A percentile compares a stretch with the other conserved stretches of the same genome.
phyloP scores from a whole-genome alignment of 2,329 filamentous ascomycete species.

The Penicillium verrucosum region DNA sequence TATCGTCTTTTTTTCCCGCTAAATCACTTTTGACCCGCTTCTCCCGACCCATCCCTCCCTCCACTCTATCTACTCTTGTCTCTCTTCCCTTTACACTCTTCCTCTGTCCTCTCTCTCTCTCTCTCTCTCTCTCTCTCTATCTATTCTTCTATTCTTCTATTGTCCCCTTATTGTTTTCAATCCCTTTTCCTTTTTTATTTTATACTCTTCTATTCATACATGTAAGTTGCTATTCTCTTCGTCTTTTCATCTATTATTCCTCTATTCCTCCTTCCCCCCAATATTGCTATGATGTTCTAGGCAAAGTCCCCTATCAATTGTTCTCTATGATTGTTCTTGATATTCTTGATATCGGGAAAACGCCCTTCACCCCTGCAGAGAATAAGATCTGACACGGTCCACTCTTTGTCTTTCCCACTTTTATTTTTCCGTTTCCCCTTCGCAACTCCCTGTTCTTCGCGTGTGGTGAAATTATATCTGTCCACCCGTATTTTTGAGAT shows the following conservation, averaged over 20 bases:
- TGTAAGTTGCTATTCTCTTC: not conserved
- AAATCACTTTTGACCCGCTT: slow-evolving; percentile 8
- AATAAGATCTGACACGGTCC: slow-evolving; percentile 25
- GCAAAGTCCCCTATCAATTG: slow-evolving; percentile 6
- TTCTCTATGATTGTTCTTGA: slow-evolving; percentile 16
- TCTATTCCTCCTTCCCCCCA: not conserved
- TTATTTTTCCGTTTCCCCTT: slow-evolving; percentile 12
- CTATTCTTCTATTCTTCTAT: slow-evolving; percentile 5
- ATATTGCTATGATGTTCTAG: not conserved
- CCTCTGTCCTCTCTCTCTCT: too few relatives aligned
- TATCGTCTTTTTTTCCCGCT: slow-evolving; percentile 8
- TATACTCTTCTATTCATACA: not conserved
- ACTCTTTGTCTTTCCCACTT: slow-evolving; percentile 20
- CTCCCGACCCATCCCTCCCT: slow-evolving; percentile 13
- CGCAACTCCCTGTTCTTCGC: slow-evolving; percentile 13
- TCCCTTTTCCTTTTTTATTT: not conserved
- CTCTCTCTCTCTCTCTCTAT: not conserved
- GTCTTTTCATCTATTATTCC: not conserved
- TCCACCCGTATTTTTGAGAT: slow-evolving; percentile 23
- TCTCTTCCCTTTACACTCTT: not conserved
- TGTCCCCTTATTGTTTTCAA: not conserved
- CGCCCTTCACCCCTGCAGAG: slow-evolving; percentile 23
- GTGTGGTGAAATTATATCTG: slow-evolving; percentile 5
- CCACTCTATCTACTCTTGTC: slow-evolving; percentile 13
- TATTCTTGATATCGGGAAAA: slow-evolving; percentile 7